These are phyloP conservation scores for Hanseniaspora sp. DNA, from an alignment of 1,139 yeast species.

Conservation along the genomic window DNA sequence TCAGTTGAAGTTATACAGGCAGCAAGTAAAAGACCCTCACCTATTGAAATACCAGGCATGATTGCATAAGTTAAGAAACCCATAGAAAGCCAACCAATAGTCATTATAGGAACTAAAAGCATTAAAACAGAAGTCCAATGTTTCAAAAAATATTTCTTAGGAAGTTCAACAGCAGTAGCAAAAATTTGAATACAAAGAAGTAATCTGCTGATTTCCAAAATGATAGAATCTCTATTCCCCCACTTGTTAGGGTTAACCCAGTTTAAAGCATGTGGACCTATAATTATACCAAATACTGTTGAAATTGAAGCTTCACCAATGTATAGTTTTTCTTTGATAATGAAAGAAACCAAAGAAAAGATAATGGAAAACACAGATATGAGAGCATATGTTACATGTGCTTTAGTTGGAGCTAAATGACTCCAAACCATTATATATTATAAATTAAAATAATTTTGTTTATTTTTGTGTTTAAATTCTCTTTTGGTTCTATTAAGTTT, in stretches of 20 bases:
- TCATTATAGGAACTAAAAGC: conserved; percentile 34
- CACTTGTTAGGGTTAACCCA: conserved; percentile 26
- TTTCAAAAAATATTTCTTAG: conserved; percentile 31
- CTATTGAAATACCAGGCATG: conserved; percentile 28
- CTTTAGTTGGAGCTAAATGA: conserved; percentile 30
- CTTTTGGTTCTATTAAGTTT: no score
- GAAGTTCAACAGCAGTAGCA: conserved; percentile 36
- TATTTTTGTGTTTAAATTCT: no score
- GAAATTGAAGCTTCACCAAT: conserved; percentile 28
- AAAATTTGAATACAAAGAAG: conserved; percentile 36
- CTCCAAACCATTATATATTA: conserved; percentile 19
- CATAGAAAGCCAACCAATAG: conserved; percentile 34
- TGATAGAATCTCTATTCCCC: conserved; percentile 25
- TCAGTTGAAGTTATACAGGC: conserved; percentile 39
- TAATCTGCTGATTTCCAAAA: conserved; percentile 32
- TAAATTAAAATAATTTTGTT: no score
- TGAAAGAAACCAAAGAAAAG: conserved; percentile 25
- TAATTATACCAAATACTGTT: conserved; percentile 25
- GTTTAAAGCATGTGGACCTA: conserved; percentile 26
- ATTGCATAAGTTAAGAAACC: conserved; percentile 32
- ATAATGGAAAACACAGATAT: conserved; percentile 64
- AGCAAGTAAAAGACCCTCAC: conserved; percentile 33
- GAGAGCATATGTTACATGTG: conserved; percentile 79
- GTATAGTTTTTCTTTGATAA: conserved; percentile 27
- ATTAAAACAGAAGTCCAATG: conserved; percentile 30